A percentile compares a stretch with the other conserved stretches of the same genome.
Conservation (phyloP, 345 rosid genomes). For the Eucalyptus decipiens region DNA sequence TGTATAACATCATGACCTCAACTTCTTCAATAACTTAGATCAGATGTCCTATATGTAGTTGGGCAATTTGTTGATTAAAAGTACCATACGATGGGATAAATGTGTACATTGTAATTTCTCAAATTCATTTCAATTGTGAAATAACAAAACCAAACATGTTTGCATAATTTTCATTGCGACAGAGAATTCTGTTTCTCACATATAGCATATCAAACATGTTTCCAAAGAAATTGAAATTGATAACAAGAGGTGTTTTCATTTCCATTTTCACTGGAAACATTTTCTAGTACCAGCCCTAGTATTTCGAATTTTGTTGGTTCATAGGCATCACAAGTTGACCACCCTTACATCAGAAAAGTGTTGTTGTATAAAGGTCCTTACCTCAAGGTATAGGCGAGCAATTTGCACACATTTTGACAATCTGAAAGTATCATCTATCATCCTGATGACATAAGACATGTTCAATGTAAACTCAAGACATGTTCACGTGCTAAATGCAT, state of each 20-base stretch:
- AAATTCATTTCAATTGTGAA: neutral
- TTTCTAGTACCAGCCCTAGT: neutral
- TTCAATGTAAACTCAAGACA: neutral
- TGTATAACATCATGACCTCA: neutral
- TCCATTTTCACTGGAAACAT: neutral
- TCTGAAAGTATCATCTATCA: constrained; percentile 72
- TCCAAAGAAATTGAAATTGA: neutral
- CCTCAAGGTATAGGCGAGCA: constrained; percentile 96
- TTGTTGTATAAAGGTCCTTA: constrained; percentile 1
- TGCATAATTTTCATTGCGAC: neutral
- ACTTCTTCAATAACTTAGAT: neutral
- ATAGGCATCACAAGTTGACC: neutral
- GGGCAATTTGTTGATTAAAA: neutral
- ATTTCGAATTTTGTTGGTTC: neutral
- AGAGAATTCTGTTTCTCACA: neutral
- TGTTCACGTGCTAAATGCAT: neutral
- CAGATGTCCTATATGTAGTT: neutral
- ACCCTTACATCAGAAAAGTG: neutral
- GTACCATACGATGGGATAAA: neutral
- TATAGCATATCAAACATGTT: neutral
- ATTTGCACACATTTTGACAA: constrained; percentile 95
- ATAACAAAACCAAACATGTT: neutral
- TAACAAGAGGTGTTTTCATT: neutral
- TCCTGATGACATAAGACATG: constrained; percentile 23
- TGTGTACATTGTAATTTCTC: neutral